Evolutionary conservation across 208 protist genomes (phyloP), one percentile per base, ranked within the genome.

Genomic region (Herpetomonas tarakana): DNA sequence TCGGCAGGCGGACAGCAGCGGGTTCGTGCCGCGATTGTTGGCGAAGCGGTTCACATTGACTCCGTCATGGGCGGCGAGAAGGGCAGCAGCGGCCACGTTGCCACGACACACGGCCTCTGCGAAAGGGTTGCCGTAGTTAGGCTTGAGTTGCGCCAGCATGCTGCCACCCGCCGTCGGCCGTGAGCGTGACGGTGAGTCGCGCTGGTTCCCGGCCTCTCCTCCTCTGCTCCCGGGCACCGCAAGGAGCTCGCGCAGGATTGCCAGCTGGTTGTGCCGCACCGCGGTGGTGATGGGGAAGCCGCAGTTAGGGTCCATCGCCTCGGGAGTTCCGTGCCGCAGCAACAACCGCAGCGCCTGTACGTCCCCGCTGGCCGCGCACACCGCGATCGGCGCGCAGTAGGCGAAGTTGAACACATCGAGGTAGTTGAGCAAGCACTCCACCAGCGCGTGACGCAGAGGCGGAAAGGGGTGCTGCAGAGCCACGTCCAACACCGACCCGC

Each of bases 271-370:
- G 6, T 46, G 44, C 14, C 59, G 68, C 46, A 83, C 73, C 14
- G 77, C 77, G 16, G 74, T 35, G 0, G 49, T 56, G 21, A 83
- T 64, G 0, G 77, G 77, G 49, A 72, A 79, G 58, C 77, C 77
- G 18, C 55, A 39, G 71, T 83, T 83, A 35, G 72, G 67, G 52
- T 79, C 72, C 1, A 83, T 35, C 0, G 45, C 49, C n/a, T 28
- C 19, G 9, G 6, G 9, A n/a, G n/a, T n/a, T 6, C 53, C 31
- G 14, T 79, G 68, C 35, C 27, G 49, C 47, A 83, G 49, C n/a
- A 83, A 58, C 19, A 55, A 3, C 26, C 27, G 26, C 24, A 79
- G 51, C 1, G 74, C 45, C 29, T 58, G 49, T 7, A 64, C 52
- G 52, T 83, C 77, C 1, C 73, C 73, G n/a, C 66, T 49, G 4